Conservation (phyloP, 2,329 filamentous ascomycete species). For the Stachybotrys chartarum region DNA sequence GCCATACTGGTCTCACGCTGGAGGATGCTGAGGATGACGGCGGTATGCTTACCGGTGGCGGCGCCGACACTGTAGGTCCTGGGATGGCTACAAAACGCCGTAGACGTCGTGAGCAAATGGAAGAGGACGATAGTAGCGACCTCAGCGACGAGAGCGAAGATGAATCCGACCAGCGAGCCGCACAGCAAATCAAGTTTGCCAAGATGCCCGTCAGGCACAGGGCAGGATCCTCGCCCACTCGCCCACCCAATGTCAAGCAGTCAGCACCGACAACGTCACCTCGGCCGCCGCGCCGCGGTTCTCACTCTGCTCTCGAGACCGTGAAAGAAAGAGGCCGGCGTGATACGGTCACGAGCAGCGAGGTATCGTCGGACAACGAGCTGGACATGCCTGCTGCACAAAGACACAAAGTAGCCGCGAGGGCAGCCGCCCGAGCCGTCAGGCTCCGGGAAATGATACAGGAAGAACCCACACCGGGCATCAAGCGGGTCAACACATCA, state of each 20-base stretch:
- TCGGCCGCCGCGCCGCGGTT: constrained; percentile 52
- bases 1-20: constrained; percentile 54
- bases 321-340: constrained; percentile 62
- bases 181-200: constrained; percentile 88
- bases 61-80: constrained; percentile 61
- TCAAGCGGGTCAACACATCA: constrained; percentile 39
- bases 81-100: constrained; percentile 61
- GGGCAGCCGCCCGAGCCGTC: constrained; percentile 41
- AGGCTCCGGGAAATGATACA: constrained; percentile 30
- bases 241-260: constrained; percentile 56
- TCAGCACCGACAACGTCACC: constrained; percentile 39
- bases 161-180: constrained; percentile 65
- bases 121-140: constrained; percentile 81
- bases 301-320: constrained; percentile 62
- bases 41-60: constrained; percentile 62
- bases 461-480: constrained; percentile 28
- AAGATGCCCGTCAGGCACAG: constrained; percentile 88
- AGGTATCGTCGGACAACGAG: constrained; percentile 78
- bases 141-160: constrained; percentile 80
- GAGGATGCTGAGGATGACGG: constrained; percentile 68
- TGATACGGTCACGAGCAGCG: constrained; percentile 75
- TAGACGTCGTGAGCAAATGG: constrained; percentile 63
- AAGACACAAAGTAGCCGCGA: constrained; percentile 53
- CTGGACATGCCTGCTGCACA: constrained; percentile 61
- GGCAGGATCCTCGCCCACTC: constrained; percentile 81